Evolutionary conservation across 83 land plant species (phyloP).

Genomic region (Larix sibirica): DNA sequence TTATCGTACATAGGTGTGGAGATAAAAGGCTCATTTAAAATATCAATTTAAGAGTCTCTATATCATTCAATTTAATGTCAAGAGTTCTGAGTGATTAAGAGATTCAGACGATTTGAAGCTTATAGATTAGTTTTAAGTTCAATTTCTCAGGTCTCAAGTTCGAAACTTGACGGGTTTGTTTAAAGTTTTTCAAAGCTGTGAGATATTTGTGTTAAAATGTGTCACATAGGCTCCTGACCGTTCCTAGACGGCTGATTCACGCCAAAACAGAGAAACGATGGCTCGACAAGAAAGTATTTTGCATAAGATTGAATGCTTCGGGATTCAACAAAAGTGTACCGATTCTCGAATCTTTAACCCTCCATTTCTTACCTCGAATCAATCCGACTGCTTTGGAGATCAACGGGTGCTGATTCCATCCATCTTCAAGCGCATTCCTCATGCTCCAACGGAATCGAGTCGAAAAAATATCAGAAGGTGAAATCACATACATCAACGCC

Average conservation of each 20-base stretch:
- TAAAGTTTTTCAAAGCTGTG: background rate
- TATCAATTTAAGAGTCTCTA: background rate
- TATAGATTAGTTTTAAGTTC: background rate
- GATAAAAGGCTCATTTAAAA: no score
- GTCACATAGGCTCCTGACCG: background rate
- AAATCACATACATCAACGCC: background rate
- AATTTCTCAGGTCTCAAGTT: background rate
- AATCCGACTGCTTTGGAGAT: conserved; percentile 1
- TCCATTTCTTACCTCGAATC: conserved; percentile 6
- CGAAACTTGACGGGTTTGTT: background rate
- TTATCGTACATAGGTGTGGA: no score
- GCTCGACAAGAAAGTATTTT: conserved; percentile 12
- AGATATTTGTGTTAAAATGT: background rate
- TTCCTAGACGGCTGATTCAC: background rate
- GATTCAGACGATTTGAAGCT: background rate
- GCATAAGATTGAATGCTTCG: background rate
- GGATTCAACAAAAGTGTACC: background rate
- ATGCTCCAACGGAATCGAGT: background rate
- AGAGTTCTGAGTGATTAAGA: background rate
- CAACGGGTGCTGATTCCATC: conserved; percentile 6
- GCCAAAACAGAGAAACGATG: background rate
- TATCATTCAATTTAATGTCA: background rate
- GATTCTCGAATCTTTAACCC: background rate
- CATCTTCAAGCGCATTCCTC: conserved; percentile 3
- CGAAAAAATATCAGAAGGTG: background rate